Evolutionary conservation across 2,329 filamentous ascomycete species (phyloP).

Genomic region (Botrytis galanthina): DNA sequence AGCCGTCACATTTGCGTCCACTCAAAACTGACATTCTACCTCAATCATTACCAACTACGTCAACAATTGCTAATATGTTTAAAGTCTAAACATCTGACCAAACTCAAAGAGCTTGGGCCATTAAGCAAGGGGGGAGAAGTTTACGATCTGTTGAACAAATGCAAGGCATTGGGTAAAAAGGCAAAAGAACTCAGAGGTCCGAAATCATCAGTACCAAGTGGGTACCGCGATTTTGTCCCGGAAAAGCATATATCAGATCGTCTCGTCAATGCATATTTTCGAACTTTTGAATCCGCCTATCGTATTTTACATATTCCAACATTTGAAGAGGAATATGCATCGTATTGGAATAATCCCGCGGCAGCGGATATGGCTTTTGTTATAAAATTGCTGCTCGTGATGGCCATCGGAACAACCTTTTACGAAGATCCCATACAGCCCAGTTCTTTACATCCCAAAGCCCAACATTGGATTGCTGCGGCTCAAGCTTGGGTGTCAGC

Average conservation of each 20-base stretch:
- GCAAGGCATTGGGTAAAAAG: slow-evolving; percentile 24
- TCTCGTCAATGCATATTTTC: slow-evolving; percentile 43
- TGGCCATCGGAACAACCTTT: slow-evolving; percentile 27
- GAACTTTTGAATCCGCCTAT: slow-evolving; percentile 44
- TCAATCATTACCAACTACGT: neutral
- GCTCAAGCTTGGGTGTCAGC: slow-evolving; percentile 26
- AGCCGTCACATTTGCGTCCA: neutral
- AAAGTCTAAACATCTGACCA: slow-evolving; percentile 18
- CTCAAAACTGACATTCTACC: neutral
- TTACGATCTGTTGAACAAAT: slow-evolving; percentile 22
- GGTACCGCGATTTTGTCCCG: slow-evolving; percentile 22
- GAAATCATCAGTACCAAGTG: slow-evolving; percentile 12
- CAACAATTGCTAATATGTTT: slow-evolving; percentile 6
- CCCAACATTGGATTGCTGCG: slow-evolving; percentile 26
- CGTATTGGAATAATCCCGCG: slow-evolving; percentile 41
- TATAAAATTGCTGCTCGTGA: slow-evolving; percentile 22
- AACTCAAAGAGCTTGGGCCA: slow-evolving; percentile 11
- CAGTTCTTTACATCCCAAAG: slow-evolving; percentile 14
- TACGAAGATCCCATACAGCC: slow-evolving; percentile 20
- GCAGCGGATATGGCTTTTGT: slow-evolving; percentile 21
- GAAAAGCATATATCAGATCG: slow-evolving; percentile 34
- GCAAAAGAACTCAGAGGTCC: slow-evolving; percentile 17
- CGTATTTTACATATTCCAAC: slow-evolving; percentile 46
- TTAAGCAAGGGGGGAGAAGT: slow-evolving; percentile 14
- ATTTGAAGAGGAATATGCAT: slow-evolving; percentile 44